A percentile compares a stretch with the other conserved stretches of the same genome.
phyloP scores from a whole-genome alignment of 257 asterid species.

The Solanum dulcamara region DNA sequence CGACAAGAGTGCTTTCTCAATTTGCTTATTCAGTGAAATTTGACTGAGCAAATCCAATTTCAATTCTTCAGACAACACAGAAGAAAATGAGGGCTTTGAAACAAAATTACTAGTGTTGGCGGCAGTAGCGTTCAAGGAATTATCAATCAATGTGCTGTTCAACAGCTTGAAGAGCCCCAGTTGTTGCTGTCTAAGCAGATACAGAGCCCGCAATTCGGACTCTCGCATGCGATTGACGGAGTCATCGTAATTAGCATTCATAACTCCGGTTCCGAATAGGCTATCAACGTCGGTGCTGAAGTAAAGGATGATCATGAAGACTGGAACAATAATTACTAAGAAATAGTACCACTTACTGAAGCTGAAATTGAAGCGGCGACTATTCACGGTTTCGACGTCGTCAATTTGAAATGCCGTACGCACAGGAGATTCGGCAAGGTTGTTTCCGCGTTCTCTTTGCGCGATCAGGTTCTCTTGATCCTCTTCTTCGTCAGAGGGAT shows the following conservation, averaged over 20 bases:
- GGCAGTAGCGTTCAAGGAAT: neutral
- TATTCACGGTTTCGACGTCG: neutral
- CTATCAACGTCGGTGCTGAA: conserved; percentile 45
- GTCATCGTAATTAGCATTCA: conserved; percentile 11
- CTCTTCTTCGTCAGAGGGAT: conserved; percentile 79
- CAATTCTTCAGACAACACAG: conserved; percentile 16
- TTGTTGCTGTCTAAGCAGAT: conserved; percentile 71
- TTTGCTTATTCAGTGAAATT: conserved; percentile 61
- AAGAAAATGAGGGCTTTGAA: neutral
- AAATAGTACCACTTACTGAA: conserved; percentile 47
- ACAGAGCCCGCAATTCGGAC: conserved; percentile 62
- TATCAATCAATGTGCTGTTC: conserved; percentile 34
- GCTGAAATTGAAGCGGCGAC: conserved; percentile 22
- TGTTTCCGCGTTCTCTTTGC: conserved; percentile 36
- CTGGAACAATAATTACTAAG: conserved; percentile 40
- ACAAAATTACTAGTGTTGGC: neutral
- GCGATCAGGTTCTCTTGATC: conserved; percentile 59
- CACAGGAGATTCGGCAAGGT: conserved; percentile 19
- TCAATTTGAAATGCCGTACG: conserved; percentile 21
- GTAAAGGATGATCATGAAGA: conserved; percentile 43
- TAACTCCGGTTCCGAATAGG: conserved; percentile 39
- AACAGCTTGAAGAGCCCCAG: conserved; percentile 59
- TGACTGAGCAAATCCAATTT: conserved; percentile 48
- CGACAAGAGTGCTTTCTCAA: conserved; percentile 59
- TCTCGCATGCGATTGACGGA: conserved; percentile 63